Evolutionary conservation across 352 stramenopile genomes (phyloP).

Genomic region (Thraustochytrium striatum): DNA sequence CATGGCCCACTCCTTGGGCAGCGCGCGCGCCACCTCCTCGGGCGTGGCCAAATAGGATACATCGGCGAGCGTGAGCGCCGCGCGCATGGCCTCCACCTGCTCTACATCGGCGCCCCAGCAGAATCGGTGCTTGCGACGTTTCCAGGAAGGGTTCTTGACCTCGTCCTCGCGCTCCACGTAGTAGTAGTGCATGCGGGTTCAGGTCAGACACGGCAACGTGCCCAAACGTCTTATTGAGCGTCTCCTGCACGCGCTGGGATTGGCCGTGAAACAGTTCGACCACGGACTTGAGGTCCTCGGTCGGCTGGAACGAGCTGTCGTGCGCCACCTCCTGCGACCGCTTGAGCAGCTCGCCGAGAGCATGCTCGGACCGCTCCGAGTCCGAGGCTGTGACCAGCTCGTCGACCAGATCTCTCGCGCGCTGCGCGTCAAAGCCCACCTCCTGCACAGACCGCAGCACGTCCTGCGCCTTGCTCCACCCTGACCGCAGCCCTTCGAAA

Average conservation of each 20-base stretch:
- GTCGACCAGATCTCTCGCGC: too few relatives aligned
- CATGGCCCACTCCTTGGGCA: conserved; percentile 57
- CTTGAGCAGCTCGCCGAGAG: background rate
- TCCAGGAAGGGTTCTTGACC: conserved; percentile 62
- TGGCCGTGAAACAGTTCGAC: conserved; percentile 15
- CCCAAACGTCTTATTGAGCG: conserved; percentile 30
- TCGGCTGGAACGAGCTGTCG: conserved; percentile 16
- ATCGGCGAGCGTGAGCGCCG: conserved; percentile 57
- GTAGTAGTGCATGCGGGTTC: conserved; percentile 52
- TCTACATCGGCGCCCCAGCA: conserved; percentile 54
- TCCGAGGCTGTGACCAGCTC: background rate
- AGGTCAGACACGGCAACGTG: conserved; percentile 34
- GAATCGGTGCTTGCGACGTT: conserved; percentile 60
- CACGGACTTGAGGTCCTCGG: background rate
- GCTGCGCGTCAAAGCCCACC: too few relatives aligned
- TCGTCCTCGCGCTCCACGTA: conserved; percentile 63
- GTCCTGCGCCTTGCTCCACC: too few relatives aligned
- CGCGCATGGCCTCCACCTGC: conserved; percentile 59
- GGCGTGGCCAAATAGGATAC: conserved; percentile 59
- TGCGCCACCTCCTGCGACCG: conserved; percentile 19
- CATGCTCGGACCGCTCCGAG: background rate
- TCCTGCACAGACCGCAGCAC: too few relatives aligned
- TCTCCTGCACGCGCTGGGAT: background rate
- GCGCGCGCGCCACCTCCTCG: conserved; percentile 57
- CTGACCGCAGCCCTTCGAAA: too few relatives aligned